Percentiles rank a stretch among this genome's conserved stretches.
These are phyloP conservation scores for Melanomma pulvis-pyrius DNA, from an alignment of 495 filamentous ascomycete genomes.

Conservation along the genomic window DNA sequence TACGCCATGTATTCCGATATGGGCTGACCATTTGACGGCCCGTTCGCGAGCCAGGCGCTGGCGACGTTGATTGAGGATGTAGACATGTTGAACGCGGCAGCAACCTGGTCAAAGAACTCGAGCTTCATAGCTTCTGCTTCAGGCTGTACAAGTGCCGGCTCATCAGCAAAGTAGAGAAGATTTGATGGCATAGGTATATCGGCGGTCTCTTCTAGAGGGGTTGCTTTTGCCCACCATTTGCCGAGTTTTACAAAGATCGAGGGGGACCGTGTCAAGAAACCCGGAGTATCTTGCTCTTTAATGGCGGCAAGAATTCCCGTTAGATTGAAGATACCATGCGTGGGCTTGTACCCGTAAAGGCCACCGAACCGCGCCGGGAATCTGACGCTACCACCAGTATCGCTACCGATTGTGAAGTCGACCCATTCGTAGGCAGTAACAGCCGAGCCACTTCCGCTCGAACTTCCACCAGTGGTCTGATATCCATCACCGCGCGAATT, in stretches of 20 bases:
- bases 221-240: conserved; percentile 13
- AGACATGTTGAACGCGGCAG: conserved; percentile 9
- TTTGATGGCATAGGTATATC: conserved; percentile 2
- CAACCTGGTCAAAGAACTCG: conserved; percentile 9
- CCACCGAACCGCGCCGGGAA: conserved; percentile 15
- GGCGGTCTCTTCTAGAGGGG: neutral
- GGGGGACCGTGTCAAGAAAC: conserved; percentile 14
- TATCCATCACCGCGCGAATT: conserved; percentile 20
- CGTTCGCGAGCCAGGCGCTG: neutral
- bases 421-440: conserved; percentile 19
- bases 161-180: conserved; percentile 12
- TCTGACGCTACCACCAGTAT: conserved; percentile 14
- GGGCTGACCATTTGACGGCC: conserved; percentile 3
- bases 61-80: conserved; percentile 11
- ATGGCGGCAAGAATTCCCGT: conserved; percentile 17
- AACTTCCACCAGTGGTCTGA: conserved; percentile 13
- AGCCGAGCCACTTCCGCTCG: conserved; percentile 6
- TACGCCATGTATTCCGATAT: neutral
- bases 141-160: conserved; percentile 7
- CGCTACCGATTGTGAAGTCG: conserved; percentile 17
- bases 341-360: conserved; percentile 12
- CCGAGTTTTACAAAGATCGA: conserved; percentile 3
- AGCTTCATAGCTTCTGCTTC: conserved; percentile 18
- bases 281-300: conserved; percentile 9
- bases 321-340: conserved; percentile 13